phyloP scores from a whole-genome alignment of 2,329 filamentous ascomycete species.

The Alternaria tenuissima region DNA sequence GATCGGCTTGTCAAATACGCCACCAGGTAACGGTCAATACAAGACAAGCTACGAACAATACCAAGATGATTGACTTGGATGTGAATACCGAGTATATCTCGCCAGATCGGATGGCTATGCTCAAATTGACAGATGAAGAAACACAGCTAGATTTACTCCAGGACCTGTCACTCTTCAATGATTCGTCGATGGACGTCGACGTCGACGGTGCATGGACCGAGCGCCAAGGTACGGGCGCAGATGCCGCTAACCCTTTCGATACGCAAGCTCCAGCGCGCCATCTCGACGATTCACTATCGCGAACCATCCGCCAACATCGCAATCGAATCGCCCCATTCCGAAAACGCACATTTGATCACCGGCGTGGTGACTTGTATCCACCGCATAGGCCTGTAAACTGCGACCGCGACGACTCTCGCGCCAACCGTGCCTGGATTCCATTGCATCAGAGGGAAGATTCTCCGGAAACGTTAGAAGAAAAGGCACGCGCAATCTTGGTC shows the following conservation, averaged over 20 bases:
- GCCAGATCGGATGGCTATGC: neutral
- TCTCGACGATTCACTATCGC: conserved; percentile 24
- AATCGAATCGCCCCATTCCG: conserved; percentile 15
- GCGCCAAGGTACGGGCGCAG: conserved; percentile 21
- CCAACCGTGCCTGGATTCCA: conserved; percentile 8
- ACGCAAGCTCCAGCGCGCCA: conserved; percentile 20
- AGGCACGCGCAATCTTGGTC: conserved; percentile 19
- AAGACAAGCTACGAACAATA: neutral
- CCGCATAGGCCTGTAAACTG: neutral
- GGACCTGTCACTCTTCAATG: neutral
- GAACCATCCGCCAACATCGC: conserved; percentile 25
- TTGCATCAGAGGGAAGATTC: conserved; percentile 14
- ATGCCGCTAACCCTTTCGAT: conserved; percentile 23
- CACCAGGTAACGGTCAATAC: neutral
- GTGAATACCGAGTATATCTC: neutral
- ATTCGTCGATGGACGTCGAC: conserved; percentile 9
- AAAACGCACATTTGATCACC: conserved; percentile 2
- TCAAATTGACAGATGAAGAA: neutral
- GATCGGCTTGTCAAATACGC: neutral
- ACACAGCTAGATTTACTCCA: neutral
- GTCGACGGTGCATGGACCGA: conserved; percentile 7
- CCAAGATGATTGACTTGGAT: neutral
- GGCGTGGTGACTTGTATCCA: conserved; percentile 7
- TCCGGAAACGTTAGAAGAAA: conserved; percentile 20
- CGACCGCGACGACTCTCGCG: conserved; percentile 11